A percentile compares a stretch with the other conserved stretches of the same genome.
Evolutionary conservation across 129 eudicot genomes (phyloP).

Genomic region (Escallonia herrerae): DNA sequence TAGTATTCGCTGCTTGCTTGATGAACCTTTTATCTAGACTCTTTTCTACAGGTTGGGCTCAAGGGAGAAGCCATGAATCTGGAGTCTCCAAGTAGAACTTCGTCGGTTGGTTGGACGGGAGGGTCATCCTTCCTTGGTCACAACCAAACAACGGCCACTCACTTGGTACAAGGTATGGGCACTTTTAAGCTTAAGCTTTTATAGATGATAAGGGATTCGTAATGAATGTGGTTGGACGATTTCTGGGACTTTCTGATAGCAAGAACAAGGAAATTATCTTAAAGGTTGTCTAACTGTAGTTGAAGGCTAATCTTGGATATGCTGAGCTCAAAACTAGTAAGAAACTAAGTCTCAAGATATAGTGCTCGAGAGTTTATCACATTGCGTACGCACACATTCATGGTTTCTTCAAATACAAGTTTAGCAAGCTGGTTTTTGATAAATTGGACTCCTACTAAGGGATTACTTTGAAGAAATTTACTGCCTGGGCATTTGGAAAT

Average conservation of each 20-base stretch:
- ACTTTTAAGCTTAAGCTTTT: not conserved
- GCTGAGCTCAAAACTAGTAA: not conserved
- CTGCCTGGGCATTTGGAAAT: too few relatives aligned
- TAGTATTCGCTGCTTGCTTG: not conserved
- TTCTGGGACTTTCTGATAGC: too few relatives aligned
- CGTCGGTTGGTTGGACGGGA: conserved; percentile 56
- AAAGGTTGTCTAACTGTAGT: not conserved
- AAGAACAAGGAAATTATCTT: too few relatives aligned
- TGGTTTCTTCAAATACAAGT: too few relatives aligned
- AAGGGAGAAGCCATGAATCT: conserved; percentile 68
- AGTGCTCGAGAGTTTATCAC: too few relatives aligned
- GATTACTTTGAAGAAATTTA: too few relatives aligned
- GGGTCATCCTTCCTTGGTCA: conserved; percentile 29
- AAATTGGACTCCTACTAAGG: too few relatives aligned
- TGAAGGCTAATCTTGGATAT: not conserved
- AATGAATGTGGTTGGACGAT: not conserved
- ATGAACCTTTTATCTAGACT: not conserved
- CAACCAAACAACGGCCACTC: conserved; percentile 46
- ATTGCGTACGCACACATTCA: too few relatives aligned
- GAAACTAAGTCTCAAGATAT: too few relatives aligned
- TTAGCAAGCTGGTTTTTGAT: too few relatives aligned
- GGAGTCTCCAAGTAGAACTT: conserved; percentile 39
- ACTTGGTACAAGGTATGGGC: conserved; percentile 76
- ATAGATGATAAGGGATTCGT: not conserved
- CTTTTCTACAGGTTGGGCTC: conserved; percentile 49